phyloP scores from a whole-genome alignment of 2,329 filamentous ascomycete genomes.

The Xylariales sp. region DNA sequence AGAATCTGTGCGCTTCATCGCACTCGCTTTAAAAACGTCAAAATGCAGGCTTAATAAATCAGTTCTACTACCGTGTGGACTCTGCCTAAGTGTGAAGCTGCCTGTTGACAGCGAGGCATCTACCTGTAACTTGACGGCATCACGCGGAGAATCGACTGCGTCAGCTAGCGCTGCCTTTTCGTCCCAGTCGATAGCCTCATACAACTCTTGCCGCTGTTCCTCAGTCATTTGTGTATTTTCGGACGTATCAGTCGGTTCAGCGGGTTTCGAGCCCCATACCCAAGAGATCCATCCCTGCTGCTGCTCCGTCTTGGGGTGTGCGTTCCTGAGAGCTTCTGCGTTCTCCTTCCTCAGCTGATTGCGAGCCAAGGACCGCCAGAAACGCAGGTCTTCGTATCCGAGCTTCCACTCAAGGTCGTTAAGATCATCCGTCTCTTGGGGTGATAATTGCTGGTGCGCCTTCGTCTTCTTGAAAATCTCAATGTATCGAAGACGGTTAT shows the following conservation, averaged over 20 bases:
- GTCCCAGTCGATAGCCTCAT: constrained; percentile 97
- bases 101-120: constrained; percentile 94
- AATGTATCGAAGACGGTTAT: constrained; percentile 90
- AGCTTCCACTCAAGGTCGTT: constrained; percentile 86
- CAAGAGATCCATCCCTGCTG: constrained; percentile 91
- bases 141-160: constrained; percentile 87
- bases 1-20: constrained; percentile 90
- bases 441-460: constrained; percentile 75
- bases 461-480: constrained; percentile 96
- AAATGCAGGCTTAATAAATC: constrained; percentile 94
- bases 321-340: constrained; percentile 82
- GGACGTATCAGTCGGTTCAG: constrained; percentile 67
- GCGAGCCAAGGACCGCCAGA: constrained; percentile 93
- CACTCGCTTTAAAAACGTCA: constrained; percentile 91
- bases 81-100: constrained; percentile 92
- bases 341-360: constrained; percentile 97
- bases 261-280: constrained; percentile 85
- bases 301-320: constrained; percentile 64
- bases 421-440: constrained; percentile 78
- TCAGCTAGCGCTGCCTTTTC: constrained; percentile 92
- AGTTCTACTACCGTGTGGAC: constrained; percentile 78
- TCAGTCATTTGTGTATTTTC: constrained; percentile 92
- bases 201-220: constrained; percentile 94
- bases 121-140: constrained; percentile 91
- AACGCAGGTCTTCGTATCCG: constrained; percentile 93